Percentiles rank a stretch among this genome's conserved stretches.
These are phyloP conservation scores for Astragalus membranaceus DNA, from an alignment of 306 rosid species.

Conservation along the genomic window DNA sequence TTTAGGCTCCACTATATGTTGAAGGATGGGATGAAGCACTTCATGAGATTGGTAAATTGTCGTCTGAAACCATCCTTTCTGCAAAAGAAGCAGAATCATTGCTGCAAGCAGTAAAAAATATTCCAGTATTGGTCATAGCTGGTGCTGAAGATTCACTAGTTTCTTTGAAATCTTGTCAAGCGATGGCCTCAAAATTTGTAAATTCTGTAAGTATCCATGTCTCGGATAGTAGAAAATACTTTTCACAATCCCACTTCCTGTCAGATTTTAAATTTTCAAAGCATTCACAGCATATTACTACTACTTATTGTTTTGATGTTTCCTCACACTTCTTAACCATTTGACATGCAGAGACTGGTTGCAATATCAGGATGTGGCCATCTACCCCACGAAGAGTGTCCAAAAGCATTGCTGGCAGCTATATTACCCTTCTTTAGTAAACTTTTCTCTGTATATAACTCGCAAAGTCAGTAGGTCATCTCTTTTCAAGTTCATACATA, in stretches of 20 bases:
- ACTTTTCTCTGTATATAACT: slow-evolving; percentile 41
- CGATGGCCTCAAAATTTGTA: slow-evolving; percentile 78
- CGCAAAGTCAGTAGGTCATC: slow-evolving; percentile 44
- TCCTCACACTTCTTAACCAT: background rate
- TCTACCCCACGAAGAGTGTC: slow-evolving; percentile 98
- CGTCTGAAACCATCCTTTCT: slow-evolving; percentile 60
- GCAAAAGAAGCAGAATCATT: slow-evolving; percentile 53
- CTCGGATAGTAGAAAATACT: background rate
- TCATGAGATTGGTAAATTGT: slow-evolving; percentile 89
- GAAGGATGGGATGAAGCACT: slow-evolving; percentile 99
- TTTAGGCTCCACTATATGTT: slow-evolving; percentile 77
- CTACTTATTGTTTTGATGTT: background rate
- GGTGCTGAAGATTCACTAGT: slow-evolving; percentile 92
- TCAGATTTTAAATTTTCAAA: background rate
- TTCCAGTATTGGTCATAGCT: slow-evolving; percentile 74
- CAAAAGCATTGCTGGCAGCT: slow-evolving; percentile 86
- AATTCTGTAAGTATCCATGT: slow-evolving; percentile 65
- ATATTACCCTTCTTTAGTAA: slow-evolving; percentile 68
- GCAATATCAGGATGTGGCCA: slow-evolving; percentile 98
- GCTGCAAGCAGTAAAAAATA: slow-evolving; percentile 52
- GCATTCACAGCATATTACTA: background rate
- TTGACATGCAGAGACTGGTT: slow-evolving; percentile 68
- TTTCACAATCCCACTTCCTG: background rate
- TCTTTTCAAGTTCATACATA: slow-evolving; percentile 21
- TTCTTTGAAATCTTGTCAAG: slow-evolving; percentile 65